These are phyloP conservation scores for Ascochyta koolunga DNA, from an alignment of 2,329 filamentous ascomycete species.

Conservation along the genomic window DNA sequence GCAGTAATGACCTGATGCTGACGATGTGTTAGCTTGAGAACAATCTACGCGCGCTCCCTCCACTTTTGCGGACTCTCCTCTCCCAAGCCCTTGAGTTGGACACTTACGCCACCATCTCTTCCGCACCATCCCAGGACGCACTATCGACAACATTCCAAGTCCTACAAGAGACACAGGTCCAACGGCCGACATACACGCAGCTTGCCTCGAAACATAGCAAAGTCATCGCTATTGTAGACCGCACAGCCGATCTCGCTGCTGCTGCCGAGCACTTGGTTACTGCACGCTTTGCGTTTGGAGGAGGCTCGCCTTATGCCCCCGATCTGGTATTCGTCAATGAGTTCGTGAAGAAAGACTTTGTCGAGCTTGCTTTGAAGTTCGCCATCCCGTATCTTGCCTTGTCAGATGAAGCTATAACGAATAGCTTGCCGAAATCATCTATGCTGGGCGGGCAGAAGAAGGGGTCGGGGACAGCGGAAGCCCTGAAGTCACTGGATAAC, in stretches of 20 bases:
- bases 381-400: conserved; percentile 37
- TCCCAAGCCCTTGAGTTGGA: conserved; percentile 54
- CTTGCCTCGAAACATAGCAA: conserved; percentile 46
- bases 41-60: conserved; percentile 45
- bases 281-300: conserved; percentile 62
- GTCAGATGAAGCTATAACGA: conserved; percentile 10
- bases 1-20: neutral
- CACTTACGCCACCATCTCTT: conserved; percentile 54
- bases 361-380: conserved; percentile 56
- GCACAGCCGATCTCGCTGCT: conserved; percentile 60
- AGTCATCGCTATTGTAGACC: conserved; percentile 64
- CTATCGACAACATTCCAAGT: conserved; percentile 39
- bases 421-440: conserved; percentile 16
- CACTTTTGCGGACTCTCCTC: conserved; percentile 49
- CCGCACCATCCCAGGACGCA: conserved; percentile 34
- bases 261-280: conserved; percentile 61
- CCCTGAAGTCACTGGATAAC: conserved; percentile 17
- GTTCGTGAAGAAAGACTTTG: conserved; percentile 62
- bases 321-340: conserved; percentile 71
- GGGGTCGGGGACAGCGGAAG: conserved; percentile 8
- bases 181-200: conserved; percentile 31
- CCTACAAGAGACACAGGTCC: conserved; percentile 34
- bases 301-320: conserved; percentile 65
- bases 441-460: conserved; percentile 12
- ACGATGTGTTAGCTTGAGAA: conserved; percentile 46